phyloP scores from a whole-genome alignment of 1,284 basidiomycete genomes.

The Puccinia triticina region DNA sequence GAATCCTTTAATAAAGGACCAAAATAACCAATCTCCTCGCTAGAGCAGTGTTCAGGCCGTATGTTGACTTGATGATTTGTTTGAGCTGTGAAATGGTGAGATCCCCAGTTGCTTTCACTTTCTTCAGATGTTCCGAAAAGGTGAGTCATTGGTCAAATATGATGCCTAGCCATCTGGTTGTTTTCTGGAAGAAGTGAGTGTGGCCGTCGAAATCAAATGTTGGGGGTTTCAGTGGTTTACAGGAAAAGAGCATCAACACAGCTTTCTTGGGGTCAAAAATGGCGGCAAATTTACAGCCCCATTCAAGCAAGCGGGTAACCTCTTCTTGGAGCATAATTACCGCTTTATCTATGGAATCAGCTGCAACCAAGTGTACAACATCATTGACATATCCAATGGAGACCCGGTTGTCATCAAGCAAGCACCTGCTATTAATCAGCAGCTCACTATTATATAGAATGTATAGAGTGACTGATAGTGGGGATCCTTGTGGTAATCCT shows the following conservation, averaged over 20 bases:
- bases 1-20: constrained; percentile 54
- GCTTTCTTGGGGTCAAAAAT: constrained; percentile 29
- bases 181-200: background rate
- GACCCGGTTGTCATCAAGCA: background rate
- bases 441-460: background rate
- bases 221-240: background rate
- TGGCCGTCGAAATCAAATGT: constrained; percentile 16
- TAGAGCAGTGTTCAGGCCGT: constrained; percentile 59
- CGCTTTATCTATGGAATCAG: background rate
- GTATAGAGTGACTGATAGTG: too few relatives aligned
- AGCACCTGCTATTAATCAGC: background rate
- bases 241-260: background rate
- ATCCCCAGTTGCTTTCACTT: constrained; percentile 55
- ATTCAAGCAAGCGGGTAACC: background rate
- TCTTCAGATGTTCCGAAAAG: constrained; percentile 58
- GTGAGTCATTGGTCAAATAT: constrained; percentile 57
- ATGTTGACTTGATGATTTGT: constrained; percentile 61
- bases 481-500: background rate
- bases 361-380: constrained; percentile 25
- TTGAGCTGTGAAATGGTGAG: constrained; percentile 57
- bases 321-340: background rate
- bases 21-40: constrained; percentile 58
- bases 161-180: constrained; percentile 59
- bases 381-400: constrained; percentile 23
- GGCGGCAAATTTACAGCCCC: constrained; percentile 13